These are phyloP conservation scores for Solanum chiquidenum DNA, from an alignment of 257 asterid species.

Conservation along the genomic window DNA sequence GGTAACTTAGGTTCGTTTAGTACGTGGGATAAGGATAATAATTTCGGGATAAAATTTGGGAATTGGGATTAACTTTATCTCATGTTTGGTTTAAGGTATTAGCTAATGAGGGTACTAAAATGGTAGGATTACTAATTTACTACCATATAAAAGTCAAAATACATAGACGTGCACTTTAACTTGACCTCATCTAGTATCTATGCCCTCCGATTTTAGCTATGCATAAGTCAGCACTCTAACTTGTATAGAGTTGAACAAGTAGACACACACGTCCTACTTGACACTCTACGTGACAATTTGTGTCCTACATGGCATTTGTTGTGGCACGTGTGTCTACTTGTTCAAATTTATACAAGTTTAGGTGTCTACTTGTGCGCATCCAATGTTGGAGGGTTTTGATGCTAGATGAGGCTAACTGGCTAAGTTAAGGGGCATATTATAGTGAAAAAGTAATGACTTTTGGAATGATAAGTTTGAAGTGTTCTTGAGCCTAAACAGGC, in stretches of 20 bases:
- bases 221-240: neutral
- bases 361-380: neutral
- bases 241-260: neutral
- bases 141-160: neutral
- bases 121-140: neutral
- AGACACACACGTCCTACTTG: neutral
- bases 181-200: neutral
- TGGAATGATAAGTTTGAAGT: neutral
- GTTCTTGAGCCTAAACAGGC: neutral
- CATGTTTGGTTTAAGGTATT: neutral
- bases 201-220: neutral
- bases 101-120: neutral
- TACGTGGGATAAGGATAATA: neutral
- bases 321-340: neutral
- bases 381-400: neutral
- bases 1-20: neutral
- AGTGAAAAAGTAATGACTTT: neutral
- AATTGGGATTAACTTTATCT: neutral
- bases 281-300: neutral
- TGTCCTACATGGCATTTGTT: neutral
- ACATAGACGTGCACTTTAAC: neutral
- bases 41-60: neutral
- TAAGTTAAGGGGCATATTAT: too few species aligned
- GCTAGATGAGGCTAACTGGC: too few species aligned
- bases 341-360: neutral